Conservation (phyloP, 2,329 filamentous ascomycete genomes). For the Madurella fahalii region DNA sequence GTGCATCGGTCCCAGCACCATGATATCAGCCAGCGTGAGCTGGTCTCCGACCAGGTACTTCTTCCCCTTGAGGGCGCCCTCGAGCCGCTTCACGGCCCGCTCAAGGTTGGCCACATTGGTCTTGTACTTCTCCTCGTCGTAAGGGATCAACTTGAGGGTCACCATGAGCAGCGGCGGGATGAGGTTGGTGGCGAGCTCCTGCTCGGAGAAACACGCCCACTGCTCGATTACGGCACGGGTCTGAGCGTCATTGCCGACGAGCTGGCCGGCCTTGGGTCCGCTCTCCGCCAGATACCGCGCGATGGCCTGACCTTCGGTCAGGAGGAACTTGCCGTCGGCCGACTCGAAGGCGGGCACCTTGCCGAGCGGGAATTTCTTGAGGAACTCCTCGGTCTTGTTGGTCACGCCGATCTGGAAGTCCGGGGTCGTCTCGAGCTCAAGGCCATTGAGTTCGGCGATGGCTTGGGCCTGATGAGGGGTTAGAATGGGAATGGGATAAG, state of each 20-base stretch:
- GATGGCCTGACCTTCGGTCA: constrained; percentile 47
- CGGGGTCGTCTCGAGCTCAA: constrained; percentile 33
- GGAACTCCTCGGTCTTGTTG: constrained; percentile 43
- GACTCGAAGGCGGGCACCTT: constrained; percentile 48
- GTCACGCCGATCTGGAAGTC: constrained; percentile 39
- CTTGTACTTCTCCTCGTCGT: constrained; percentile 28
- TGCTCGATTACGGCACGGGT: constrained; percentile 41
- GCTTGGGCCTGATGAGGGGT: constrained; percentile 29
- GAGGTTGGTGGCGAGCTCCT: constrained; percentile 30
- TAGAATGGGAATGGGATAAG: neutral
- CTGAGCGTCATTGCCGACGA: constrained; percentile 40
- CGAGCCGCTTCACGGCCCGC: constrained; percentile 31
- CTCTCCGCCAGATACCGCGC: constrained; percentile 42
- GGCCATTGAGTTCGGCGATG: constrained; percentile 37
- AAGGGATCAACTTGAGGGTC: constrained; percentile 29
- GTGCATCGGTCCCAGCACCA: constrained; percentile 30
- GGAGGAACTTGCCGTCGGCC: constrained; percentile 40
- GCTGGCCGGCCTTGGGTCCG: constrained; percentile 41
- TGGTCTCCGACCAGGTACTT: constrained; percentile 37
- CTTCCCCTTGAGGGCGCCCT: constrained; percentile 31
- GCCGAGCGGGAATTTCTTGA: constrained; percentile 48
- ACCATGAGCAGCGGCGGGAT: constrained; percentile 26
- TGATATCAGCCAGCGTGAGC: constrained; percentile 37
- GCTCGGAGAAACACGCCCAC: constrained; percentile 43
- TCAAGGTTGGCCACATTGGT: constrained; percentile 18